Base-by-base conservation (phyloP, 208 protist genomes). In the Kentomonas sorsogonicus region DNA sequence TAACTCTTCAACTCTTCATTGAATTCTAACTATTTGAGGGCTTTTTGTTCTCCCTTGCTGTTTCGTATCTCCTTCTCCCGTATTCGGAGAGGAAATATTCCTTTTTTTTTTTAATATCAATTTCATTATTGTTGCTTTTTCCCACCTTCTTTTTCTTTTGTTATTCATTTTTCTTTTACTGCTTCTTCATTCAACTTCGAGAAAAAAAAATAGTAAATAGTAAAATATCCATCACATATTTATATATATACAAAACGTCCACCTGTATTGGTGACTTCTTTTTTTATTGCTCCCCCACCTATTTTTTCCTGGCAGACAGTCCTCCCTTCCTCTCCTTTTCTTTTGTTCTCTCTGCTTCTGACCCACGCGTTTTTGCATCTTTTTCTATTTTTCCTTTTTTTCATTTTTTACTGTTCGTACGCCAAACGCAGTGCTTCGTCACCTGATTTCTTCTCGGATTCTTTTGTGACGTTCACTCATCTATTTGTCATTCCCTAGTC, bases 281-380 rank as follows among this genome's bases (percentile, higher is more conserved):
- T 52, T n/a, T 60, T 48, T 53, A 22, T 54, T 54, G 29, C 2
- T 39, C 36, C 9, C 18, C 48, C n/a, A n/a, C n/a, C n/a, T n/a
- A n/a, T n/a, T n/a, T n/a, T n/a, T n/a, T n/a, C n/a, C n/a, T n/a
- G n/a, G n/a, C n/a, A n/a, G n/a, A n/a, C n/a, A n/a, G n/a, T n/a
- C n/a, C n/a, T n/a, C n/a, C n/a, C 1, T 34, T 48, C 15, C 15
- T 29, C 36, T 47, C 34, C 30, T 46, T 22, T 60, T 45, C 40
- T 18, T 36, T 29, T 48, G 31, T 45, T 20, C 1, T n/a, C 18
- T 36, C 23, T 1, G 20, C 18, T 38, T 41, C 23, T 30, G 11
- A 15, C 29, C 15, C 30, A 36, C 3, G 3, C 11, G 11, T 54
- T 31, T 43, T 54, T 30, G 9, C 29, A 15, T 27, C 26, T 9